These are phyloP conservation scores for Heterobasidion parviporum DNA, from an alignment of 1,284 basidiomycete species.

Conservation along the genomic window DNA sequence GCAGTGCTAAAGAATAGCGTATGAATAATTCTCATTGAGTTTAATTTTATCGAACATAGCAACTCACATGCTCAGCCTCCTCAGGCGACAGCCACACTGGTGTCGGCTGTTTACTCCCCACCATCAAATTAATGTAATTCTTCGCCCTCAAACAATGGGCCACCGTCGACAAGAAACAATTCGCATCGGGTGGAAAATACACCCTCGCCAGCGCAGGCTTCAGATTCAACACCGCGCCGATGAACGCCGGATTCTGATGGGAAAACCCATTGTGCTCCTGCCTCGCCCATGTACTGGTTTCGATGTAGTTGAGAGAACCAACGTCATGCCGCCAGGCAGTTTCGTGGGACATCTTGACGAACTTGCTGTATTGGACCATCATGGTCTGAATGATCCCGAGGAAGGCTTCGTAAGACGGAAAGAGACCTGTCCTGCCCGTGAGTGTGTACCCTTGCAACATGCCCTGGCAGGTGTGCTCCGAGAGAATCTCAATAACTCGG, in stretches of 20 bases:
- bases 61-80: slow-evolving; percentile 47
- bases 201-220: slow-evolving; percentile 72
- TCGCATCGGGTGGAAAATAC: slow-evolving; percentile 87
- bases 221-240: slow-evolving; percentile 73
- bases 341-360: slow-evolving; percentile 75
- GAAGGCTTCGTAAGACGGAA: slow-evolving; percentile 88
- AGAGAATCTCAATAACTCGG: slow-evolving; percentile 81
- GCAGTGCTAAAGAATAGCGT: slow-evolving; percentile 42
- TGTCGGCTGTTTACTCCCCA: slow-evolving; percentile 77
- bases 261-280: slow-evolving; percentile 77
- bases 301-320: slow-evolving; percentile 78
- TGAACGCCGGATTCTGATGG: slow-evolving; percentile 84
- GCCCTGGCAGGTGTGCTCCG: slow-evolving; percentile 83
- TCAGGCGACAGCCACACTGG: slow-evolving; percentile 62
- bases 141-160: slow-evolving; percentile 77
- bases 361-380: slow-evolving; percentile 83
- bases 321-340: slow-evolving; percentile 67
- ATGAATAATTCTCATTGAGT: background rate
- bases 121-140: slow-evolving; percentile 82
- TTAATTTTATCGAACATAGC: background rate
- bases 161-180: slow-evolving; percentile 74
- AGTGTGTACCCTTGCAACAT: slow-evolving; percentile 84
- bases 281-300: slow-evolving; percentile 81
- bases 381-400: slow-evolving; percentile 73
- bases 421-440: slow-evolving; percentile 74